Evolutionary conservation across 441 rosid species (phyloP), one percentile per base, ranked within the genome.

Genomic region (Melastoma candidum): DNA sequence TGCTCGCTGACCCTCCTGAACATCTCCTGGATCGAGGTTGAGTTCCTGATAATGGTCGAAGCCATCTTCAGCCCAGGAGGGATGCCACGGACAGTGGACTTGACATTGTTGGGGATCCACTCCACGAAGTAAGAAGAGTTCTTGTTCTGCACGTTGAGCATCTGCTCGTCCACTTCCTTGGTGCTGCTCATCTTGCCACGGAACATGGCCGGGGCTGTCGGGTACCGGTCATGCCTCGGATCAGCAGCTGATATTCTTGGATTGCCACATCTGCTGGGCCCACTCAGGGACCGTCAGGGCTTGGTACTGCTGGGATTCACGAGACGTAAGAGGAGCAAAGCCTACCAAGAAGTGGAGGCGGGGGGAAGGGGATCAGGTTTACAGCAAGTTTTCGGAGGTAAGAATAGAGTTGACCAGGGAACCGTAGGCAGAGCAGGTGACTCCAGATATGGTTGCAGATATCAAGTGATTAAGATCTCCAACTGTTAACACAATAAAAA

Each of bases 331-430:
- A 7, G 94, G 93, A 54, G 92, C 92, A 52, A 84, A 84, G 1
- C 87, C 92, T 13, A 83, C 85, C 92, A 83, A 85, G 68, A 85
- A 85, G 79, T 85, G 95, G 27, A 85, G 95, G 2, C 95, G 81
- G 24, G 95, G 90, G 53, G 22, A 85, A 85, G 3, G 95, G 95
- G 47, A 85, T 83, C n/a, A 85, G 66, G 54, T 85, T 85, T 49
- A 85, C 87, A 1, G 90, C 95, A 2, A 85, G 79, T 56, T 85
- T 85, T 1, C 95, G 69, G 6, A 85, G 83, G 63, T 85, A 90
- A 12, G 90, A 85, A 71, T 83, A 83, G 24, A 85, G 65, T 57
- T 85, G 95, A 2, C 88, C 88, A 12, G 95, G 95, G 63, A 85
- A 85, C 70, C 95, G 77, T 46, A 85, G 65, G 59, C 90, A 85